These are phyloP conservation scores for Saxophila tyrrhenica DNA, from an alignment of 495 filamentous ascomycete genomes.

Conservation along the genomic window DNA sequence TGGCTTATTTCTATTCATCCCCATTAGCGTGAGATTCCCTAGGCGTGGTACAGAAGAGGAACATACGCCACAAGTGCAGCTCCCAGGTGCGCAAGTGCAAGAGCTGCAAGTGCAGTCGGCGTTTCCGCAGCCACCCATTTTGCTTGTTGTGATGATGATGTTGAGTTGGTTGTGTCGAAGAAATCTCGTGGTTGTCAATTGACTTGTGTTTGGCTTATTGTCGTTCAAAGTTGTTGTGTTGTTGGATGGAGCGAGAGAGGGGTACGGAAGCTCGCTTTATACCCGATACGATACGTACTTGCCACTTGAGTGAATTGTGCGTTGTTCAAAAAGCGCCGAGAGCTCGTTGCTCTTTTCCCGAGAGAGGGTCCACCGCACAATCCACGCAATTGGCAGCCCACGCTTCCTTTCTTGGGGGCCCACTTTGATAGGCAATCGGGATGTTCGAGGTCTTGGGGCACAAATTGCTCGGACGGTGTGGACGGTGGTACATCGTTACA, in stretches of 20 bases:
- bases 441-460: too few relatives aligned
- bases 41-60: too few relatives aligned
- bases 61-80: conserved; percentile 15
- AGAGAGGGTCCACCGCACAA: too few relatives aligned
- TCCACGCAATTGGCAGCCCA: too few relatives aligned
- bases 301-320: too few relatives aligned
- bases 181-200: not conserved
- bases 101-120: conserved; percentile 10
- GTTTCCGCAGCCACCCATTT: conserved; percentile 20
- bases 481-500: too few relatives aligned
- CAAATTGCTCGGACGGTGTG: too few relatives aligned
- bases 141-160: not conserved
- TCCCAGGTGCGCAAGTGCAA: conserved; percentile 11
- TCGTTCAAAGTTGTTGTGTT: not conserved
- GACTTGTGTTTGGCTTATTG: not conserved
- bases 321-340: too few relatives aligned
- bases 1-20: not conserved
- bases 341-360: too few relatives aligned
- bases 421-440: too few relatives aligned
- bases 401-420: too few relatives aligned
- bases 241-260: not conserved
- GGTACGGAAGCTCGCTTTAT: not conserved
- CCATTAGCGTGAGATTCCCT: too few relatives aligned
- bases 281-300: not conserved
- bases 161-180: conserved; percentile 2